Percentiles rank a stretch among this genome's conserved stretches.
These are phyloP conservation scores for Oryza longistaminata DNA, from an alignment of 176 grass and related monocot genomes.

Conservation along the genomic window DNA sequence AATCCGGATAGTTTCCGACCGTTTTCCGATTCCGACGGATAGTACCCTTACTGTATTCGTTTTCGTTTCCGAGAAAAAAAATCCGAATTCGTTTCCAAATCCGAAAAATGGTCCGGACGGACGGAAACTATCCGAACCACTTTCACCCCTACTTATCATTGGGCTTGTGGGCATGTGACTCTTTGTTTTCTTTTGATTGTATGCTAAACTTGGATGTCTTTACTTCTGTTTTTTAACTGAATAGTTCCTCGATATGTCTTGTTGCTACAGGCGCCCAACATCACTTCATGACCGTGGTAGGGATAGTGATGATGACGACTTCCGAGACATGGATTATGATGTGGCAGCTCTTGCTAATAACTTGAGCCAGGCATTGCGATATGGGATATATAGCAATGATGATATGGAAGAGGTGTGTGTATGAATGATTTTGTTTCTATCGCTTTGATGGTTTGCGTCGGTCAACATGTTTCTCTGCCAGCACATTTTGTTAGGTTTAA, in stretches of 20 bases:
- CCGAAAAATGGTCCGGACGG: too few relatives aligned
- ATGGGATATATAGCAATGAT: slow-evolving; percentile 87
- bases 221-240: slow-evolving; percentile 18
- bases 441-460: slow-evolving; percentile 3
- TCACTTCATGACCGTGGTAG: slow-evolving; percentile 83
- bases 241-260: neutral
- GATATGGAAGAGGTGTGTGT: slow-evolving; percentile 76
- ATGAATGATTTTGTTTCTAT: neutral
- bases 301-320: slow-evolving; percentile 97
- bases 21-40: too few relatives aligned
- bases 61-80: too few relatives aligned
- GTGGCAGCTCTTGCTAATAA: slow-evolving; percentile 93
- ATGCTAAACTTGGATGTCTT: slow-evolving; percentile 19
- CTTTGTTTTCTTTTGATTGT: slow-evolving; percentile 14
- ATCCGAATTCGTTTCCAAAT: too few relatives aligned
- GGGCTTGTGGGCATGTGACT: slow-evolving; percentile 83
- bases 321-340: slow-evolving; percentile 94
- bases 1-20: too few relatives aligned
- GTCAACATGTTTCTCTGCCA: neutral
- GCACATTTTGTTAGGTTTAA: neutral
- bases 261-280: slow-evolving; percentile 72
- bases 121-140: too few relatives aligned
- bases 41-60: too few relatives aligned
- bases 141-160: too few relatives aligned
- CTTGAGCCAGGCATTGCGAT: slow-evolving; percentile 91